Evolutionary conservation across 1,139 yeast genomes (phyloP).

Genomic region (Geotrichum phurueaensis): DNA sequence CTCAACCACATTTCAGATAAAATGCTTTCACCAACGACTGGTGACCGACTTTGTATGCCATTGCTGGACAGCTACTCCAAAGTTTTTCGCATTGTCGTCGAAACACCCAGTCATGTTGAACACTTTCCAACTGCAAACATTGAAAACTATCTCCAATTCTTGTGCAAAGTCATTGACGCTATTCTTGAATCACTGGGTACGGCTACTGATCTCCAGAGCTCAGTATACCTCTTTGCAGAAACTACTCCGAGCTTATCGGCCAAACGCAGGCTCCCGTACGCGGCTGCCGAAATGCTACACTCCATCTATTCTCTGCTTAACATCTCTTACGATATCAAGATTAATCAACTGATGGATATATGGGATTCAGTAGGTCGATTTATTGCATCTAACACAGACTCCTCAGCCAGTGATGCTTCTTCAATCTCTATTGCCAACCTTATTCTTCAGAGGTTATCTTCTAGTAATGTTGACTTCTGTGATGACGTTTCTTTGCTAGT

Average conservation of each 20-base stretch:
- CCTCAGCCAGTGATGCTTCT: conserved; percentile 5
- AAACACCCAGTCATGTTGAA: conserved; percentile 10
- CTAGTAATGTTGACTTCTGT: conserved; percentile 6
- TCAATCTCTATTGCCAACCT: conserved; percentile 8
- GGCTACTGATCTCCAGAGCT: neutral
- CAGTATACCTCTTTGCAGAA: conserved; percentile 7
- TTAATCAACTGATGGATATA: conserved; percentile 8
- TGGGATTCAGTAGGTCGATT: conserved; percentile 12
- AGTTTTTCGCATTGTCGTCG: conserved; percentile 10
- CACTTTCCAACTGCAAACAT: conserved; percentile 4
- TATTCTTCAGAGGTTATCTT: conserved; percentile 1
- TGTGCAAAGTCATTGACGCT: conserved; percentile 12
- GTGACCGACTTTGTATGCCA: conserved; percentile 13
- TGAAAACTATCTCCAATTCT: conserved; percentile 1
- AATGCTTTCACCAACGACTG: conserved; percentile 6
- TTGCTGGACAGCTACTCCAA: conserved; percentile 11
- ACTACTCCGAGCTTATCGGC: neutral
- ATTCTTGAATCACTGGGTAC: conserved; percentile 6
- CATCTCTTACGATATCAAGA: conserved; percentile 1
- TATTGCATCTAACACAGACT: conserved; percentile 8
- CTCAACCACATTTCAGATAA: conserved; percentile 9
- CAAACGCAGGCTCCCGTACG: conserved; percentile 9
- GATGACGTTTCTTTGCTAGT: conserved; percentile 5
- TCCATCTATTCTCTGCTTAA: conserved; percentile 4
- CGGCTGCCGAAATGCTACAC: conserved; percentile 12